phyloP scores from a whole-genome alignment of 257 asterid genomes.

The Datura wrightii region DNA sequence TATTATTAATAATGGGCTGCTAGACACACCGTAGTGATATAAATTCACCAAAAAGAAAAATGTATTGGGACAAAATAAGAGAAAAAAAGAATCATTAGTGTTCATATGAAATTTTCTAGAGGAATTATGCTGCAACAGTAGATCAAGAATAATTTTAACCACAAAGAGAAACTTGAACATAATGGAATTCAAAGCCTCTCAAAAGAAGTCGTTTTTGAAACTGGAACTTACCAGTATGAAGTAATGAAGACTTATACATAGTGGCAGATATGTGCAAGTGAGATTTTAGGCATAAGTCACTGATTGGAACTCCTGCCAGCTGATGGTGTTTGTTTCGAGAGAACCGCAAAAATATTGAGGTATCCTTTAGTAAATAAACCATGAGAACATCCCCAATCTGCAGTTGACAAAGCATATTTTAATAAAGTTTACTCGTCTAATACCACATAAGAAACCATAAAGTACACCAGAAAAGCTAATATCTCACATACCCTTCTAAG shows the following conservation, averaged over 20 bases:
- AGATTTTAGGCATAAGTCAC: conserved; percentile 44
- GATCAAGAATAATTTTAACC: not conserved
- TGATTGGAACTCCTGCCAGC: conserved; percentile 74
- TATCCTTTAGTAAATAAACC: conserved; percentile 64
- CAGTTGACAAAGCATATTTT: conserved; percentile 26
- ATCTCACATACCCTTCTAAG: conserved; percentile 60
- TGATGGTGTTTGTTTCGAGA: conserved; percentile 63
- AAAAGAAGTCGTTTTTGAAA: not conserved
- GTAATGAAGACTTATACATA: conserved; percentile 23
- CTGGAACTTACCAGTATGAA: conserved; percentile 17
- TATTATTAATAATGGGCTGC: not conserved
- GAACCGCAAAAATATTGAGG: conserved; percentile 75
- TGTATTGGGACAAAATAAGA: not conserved
- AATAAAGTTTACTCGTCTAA: conserved; percentile 35
- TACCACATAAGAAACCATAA: conserved; percentile 23
- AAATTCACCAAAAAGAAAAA: not conserved
- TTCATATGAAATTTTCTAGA: conserved; percentile 14
- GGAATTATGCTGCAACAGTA: not conserved
- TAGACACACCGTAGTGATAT: not conserved
- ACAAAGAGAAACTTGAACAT: conserved; percentile 7
- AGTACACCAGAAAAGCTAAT: conserved; percentile 24
- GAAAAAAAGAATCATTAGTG: not conserved
- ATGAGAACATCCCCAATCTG: conserved; percentile 86
- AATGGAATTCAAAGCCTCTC: not conserved
- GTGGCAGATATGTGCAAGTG: conserved; percentile 37